Percentiles rank a stretch among this genome's conserved stretches.
Evolutionary conservation across 192 early-diverging fungal species (phyloP).

Genomic region (Coemansia sp.): DNA sequence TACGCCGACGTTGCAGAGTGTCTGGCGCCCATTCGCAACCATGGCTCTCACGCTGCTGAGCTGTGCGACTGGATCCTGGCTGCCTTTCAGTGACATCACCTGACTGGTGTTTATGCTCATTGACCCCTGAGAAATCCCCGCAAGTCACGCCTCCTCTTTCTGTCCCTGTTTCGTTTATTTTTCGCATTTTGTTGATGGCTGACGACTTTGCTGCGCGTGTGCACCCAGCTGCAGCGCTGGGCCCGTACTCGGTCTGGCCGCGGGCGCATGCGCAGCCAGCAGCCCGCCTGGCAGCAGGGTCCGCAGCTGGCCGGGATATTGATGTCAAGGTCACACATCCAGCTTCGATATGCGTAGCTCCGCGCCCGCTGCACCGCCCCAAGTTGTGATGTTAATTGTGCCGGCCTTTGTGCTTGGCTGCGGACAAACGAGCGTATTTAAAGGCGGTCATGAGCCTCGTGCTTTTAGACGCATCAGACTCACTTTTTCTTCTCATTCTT

Average conservation of each 20-base stretch:
- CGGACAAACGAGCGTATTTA: conserved; percentile 6
- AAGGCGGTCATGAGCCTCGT: not conserved
- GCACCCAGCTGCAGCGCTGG: conserved; percentile 27
- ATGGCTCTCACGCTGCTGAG: conserved; percentile 21
- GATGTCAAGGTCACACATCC: conserved; percentile 34
- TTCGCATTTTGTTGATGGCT: not conserved
- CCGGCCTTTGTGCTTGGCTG: not conserved
- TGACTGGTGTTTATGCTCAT: not conserved
- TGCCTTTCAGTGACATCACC: conserved; percentile 13
- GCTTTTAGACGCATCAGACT: not conserved
- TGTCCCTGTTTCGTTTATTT: no score
- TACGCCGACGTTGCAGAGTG: no score
- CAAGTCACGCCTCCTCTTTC: not conserved
- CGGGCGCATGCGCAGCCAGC: not conserved
- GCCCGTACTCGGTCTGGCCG: conserved; percentile 28
- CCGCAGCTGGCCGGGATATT: conserved; percentile 4
- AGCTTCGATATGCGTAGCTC: conserved; percentile 10
- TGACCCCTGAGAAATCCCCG: conserved; percentile 1
- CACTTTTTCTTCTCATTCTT: not conserved
- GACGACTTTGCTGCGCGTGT: conserved; percentile 21
- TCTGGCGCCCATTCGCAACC: conserved; percentile 9
- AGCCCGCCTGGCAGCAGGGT: not conserved
- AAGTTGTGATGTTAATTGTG: conserved; percentile 12
- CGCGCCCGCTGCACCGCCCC: conserved; percentile 10
- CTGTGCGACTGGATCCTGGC: conserved; percentile 34